Base-by-base conservation (phyloP, 306 rosid genomes). In the Betula pendula region DNA sequence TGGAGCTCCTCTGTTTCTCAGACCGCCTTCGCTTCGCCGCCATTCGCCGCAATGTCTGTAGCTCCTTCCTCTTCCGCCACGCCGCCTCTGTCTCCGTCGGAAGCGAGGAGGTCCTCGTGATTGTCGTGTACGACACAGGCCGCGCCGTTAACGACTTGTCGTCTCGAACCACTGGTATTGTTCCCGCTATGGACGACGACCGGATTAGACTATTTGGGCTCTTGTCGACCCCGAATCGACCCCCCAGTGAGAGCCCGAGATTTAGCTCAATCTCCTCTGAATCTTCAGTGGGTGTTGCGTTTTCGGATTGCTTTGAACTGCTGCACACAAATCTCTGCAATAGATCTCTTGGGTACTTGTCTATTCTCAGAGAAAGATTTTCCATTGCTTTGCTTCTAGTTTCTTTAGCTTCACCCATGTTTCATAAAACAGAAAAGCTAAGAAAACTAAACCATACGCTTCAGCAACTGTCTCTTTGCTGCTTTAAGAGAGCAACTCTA, bases 21-120 rank as follows among this genome's bases (percentile, higher is more conserved):
- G 89, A 91, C 74, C 99, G 72, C 73, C 99, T 69, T 47, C 98
- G 82, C 83, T 92, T 96, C 0, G 98, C 99, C 84, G 78, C 99
- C 96, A 96, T 62, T 70, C 99, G 76, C 59, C 99, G 86, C 83
- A 89, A 81, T 2, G 90, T 89, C 85, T 96, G 99, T 74, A 96
- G 31, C 73, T 92, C 97, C 89, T 96, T 96, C 90, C 98, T 70
- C 93, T 93, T 89, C 88, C 98, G 75, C 99, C 98, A 96, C 86
- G 88, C 90, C 77, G 89, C 98, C 87, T 92, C 94, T 1, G 96
- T 86, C 96, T 92, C 97, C 38, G 89, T 56, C n/a, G 99, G 99
- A 16, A 96, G 93, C 10, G 96, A 96, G 0, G 99, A 87, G 0
- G 96, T 62, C 73, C 99, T 86, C 60, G 81, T 75, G 22, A 95